Evolutionary conservation across 1,284 basidiomycete species (phyloP).

Genomic region (Microbotryum violaceum): DNA sequence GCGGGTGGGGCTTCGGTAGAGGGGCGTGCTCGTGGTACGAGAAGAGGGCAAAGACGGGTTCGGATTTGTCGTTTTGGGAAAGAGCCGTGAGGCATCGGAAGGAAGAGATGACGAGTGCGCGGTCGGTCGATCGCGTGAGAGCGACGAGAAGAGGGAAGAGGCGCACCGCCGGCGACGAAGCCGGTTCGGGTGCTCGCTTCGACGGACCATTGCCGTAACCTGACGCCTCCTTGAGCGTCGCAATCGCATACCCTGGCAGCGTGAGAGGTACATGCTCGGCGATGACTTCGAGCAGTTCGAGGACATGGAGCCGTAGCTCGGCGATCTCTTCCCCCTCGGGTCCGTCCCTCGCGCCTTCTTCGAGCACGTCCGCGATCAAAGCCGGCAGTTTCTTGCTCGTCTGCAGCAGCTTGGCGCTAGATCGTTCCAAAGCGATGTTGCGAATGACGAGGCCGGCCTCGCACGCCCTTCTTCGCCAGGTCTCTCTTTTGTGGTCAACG

Average conservation of each 20-base stretch:
- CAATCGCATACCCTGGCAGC: conserved; percentile 12
- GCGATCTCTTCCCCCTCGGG: conserved; percentile 25
- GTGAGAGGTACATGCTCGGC: conserved; percentile 23
- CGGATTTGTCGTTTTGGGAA: conserved; percentile 56
- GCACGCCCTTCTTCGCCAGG: conserved; percentile 16
- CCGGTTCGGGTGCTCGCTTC: conserved; percentile 14
- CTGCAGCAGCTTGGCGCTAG: conserved; percentile 56
- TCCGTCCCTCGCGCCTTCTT: conserved; percentile 16
- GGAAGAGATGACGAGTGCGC: conserved; percentile 60
- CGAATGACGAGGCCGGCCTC: conserved; percentile 68
- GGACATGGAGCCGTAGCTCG: conserved; percentile 32
- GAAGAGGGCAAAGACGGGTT: conserved; percentile 35
- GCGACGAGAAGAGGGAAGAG: conserved; percentile 48
- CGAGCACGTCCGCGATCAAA: conserved; percentile 17
- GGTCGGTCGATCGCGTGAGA: conserved; percentile 56
- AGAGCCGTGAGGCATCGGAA: conserved; percentile 55
- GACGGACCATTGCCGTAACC: background rate
- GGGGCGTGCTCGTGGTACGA: conserved; percentile 51
- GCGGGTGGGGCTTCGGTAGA: conserved; percentile 54
- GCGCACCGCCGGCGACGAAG: conserved; percentile 21
- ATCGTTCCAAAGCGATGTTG: conserved; percentile 60
- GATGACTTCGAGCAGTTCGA: conserved; percentile 34
- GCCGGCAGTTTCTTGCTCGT: conserved; percentile 39
- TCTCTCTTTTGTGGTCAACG: conserved; percentile 9
- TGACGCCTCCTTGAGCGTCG: background rate